These are phyloP conservation scores for Fusarium pseudocircinatum DNA, from an alignment of 2,329 filamentous ascomycete genomes.

Conservation along the genomic window DNA sequence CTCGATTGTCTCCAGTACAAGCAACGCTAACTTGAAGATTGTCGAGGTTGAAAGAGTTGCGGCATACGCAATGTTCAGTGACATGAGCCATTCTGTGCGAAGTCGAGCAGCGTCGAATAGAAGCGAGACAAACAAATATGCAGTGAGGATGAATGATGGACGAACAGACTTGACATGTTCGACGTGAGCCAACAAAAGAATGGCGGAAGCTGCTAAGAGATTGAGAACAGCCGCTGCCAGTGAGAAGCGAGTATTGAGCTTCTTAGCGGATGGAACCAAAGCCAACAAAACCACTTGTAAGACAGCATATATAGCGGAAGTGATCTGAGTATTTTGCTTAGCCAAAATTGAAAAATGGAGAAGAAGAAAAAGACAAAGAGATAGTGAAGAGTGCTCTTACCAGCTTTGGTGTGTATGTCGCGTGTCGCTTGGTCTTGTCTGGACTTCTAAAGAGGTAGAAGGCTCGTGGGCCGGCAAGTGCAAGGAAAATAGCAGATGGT, in stretches of 20 bases:
- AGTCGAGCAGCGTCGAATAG: conserved; percentile 47
- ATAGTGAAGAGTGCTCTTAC: background rate
- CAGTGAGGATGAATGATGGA: conserved; percentile 45
- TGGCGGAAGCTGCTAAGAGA: conserved; percentile 41
- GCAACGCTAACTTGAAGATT: conserved; percentile 38
- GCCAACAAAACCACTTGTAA: conserved; percentile 43
- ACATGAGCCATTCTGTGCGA: conserved; percentile 48
- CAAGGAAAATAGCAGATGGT: conserved; percentile 42
- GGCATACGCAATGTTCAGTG: conserved; percentile 38
- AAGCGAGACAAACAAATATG: conserved; percentile 44
- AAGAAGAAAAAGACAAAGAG: background rate
- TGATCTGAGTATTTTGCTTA: conserved; percentile 22
- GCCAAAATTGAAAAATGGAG: background rate
- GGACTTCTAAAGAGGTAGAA: conserved; percentile 37
- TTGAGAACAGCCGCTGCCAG: conserved; percentile 44
- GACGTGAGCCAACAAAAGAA: conserved; percentile 43
- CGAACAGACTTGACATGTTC: conserved; percentile 49
- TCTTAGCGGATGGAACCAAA: conserved; percentile 39
- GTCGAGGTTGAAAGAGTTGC: conserved; percentile 37
- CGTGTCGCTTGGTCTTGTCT: conserved; percentile 39
- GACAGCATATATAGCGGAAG: conserved; percentile 34
- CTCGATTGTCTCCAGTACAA: conserved; percentile 45
- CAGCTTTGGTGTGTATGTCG: conserved; percentile 44
- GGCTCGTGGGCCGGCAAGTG: conserved; percentile 34
- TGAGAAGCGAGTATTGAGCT: conserved; percentile 42